These are phyloP conservation scores for Millerozyma miso DNA, from an alignment of 805 yeast species.

Conservation along the genomic window DNA sequence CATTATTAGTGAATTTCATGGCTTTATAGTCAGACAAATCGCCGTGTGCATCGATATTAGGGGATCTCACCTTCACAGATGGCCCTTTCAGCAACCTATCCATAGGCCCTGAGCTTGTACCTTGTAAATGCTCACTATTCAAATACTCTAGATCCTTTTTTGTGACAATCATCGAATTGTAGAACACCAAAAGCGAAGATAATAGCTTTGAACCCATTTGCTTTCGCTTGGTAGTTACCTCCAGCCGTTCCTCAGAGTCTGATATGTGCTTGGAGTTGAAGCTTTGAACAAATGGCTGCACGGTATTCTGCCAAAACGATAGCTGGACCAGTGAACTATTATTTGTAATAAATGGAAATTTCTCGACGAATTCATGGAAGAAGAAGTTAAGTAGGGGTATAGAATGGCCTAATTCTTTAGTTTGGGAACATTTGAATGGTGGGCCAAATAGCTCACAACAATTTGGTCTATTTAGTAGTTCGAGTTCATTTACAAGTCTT, in stretches of 20 bases:
- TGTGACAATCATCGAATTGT: conserved; percentile 71
- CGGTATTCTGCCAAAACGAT: conserved; percentile 69
- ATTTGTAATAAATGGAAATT: conserved; percentile 71
- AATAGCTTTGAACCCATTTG: conserved; percentile 59
- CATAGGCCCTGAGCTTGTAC: conserved; percentile 33
- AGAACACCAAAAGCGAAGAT: conserved; percentile 60
- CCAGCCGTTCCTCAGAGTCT: conserved; percentile 70
- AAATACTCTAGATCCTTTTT: conserved; percentile 51
- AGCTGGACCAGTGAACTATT: conserved; percentile 43
- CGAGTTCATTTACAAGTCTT: conserved; percentile 61
- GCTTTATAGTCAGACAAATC: conserved; percentile 15
- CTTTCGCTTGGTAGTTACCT: conserved; percentile 58
- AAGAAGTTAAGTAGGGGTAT: conserved; percentile 71
- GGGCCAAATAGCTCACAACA: conserved; percentile 70
- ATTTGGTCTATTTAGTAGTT: conserved; percentile 50
- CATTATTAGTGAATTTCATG: conserved; percentile 47
- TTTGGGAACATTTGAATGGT: conserved; percentile 57
- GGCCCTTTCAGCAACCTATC: conserved; percentile 21
- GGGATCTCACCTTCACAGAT: background rate
- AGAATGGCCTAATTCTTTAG: conserved; percentile 12
- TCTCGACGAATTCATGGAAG: conserved; percentile 55
- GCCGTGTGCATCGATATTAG: background rate
- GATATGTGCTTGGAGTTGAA: conserved; percentile 71
- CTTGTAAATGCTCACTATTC: conserved; percentile 26
- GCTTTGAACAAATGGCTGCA: conserved; percentile 78